phyloP scores from a whole-genome alignment of 805 yeast genomes.

The Candida boleticola region DNA sequence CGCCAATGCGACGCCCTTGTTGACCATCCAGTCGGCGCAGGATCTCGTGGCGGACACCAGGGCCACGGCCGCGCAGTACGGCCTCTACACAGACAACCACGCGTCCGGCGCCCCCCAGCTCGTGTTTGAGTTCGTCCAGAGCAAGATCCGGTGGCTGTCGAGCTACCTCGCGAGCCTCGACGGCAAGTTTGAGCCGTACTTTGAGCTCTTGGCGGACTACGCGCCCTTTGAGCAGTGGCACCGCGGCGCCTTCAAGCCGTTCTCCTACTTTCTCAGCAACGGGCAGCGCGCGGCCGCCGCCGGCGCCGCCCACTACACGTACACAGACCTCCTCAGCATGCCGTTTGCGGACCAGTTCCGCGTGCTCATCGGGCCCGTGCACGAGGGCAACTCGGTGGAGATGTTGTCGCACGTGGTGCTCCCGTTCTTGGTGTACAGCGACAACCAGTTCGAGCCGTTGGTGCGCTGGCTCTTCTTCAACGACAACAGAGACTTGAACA shows the following conservation, averaged over 20 bases:
- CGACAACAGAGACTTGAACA: neutral
- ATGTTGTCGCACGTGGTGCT: slow-evolving; percentile 30
- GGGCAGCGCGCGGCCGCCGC: neutral
- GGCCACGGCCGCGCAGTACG: neutral
- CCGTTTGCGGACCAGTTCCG: slow-evolving; percentile 18
- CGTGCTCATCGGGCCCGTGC: slow-evolving; percentile 22
- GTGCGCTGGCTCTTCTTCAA: slow-evolving; percentile 21
- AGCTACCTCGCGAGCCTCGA: slow-evolving; percentile 17
- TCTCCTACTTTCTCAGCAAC: neutral
- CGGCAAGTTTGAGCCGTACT: slow-evolving; percentile 13
- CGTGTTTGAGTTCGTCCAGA: slow-evolving; percentile 15
- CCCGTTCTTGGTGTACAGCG: slow-evolving; percentile 22
- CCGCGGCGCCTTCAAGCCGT: slow-evolving; percentile 26
- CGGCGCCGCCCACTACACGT: slow-evolving; percentile 9
- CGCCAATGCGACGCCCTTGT: no score
- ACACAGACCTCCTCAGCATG: slow-evolving; percentile 22
- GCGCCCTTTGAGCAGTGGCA: slow-evolving; percentile 25
- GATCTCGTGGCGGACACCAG: neutral
- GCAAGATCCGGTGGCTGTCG: slow-evolving; percentile 19
- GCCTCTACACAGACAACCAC: neutral
- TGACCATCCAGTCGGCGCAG: neutral
- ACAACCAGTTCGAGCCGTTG: slow-evolving; percentile 23
- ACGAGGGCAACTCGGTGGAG: slow-evolving; percentile 11
- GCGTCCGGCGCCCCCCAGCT: neutral
- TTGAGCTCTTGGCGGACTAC: slow-evolving; percentile 9